A percentile compares a stretch with the other conserved stretches of the same genome.
These are phyloP conservation scores for Kwoniella botswanensis DNA, from an alignment of 768 basidiomycete genomes.

Conservation along the genomic window DNA sequence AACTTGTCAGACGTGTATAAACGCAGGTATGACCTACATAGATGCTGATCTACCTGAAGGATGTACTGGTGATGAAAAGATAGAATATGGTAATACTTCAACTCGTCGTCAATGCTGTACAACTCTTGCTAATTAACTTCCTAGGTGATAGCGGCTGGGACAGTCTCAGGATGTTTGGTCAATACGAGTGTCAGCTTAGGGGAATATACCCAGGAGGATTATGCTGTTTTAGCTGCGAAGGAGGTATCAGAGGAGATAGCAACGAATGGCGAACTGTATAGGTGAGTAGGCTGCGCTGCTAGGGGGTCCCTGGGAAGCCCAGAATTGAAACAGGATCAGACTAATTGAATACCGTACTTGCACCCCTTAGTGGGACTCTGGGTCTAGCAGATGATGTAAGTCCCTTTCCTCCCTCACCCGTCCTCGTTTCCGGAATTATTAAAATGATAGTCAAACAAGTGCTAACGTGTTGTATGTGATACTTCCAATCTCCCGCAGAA, in stretches of 20 bases:
- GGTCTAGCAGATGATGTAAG: constrained; percentile 15
- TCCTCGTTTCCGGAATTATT: not conserved
- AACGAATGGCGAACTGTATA: constrained; percentile 1
- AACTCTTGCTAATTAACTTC: not conserved
- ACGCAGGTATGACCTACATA: not conserved
- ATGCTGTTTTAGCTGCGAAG: not conserved
- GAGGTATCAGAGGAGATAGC: not conserved
- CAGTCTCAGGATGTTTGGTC: not conserved
- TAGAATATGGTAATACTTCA: not conserved
- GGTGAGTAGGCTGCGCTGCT: not conserved
- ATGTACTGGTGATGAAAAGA: not conserved
- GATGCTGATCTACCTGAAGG: constrained; percentile 3
- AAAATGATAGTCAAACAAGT: not conserved
- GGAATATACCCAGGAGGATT: not conserved
- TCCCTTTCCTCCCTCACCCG: not conserved
- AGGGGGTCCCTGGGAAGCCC: too few relatives aligned
- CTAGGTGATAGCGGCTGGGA: constrained; percentile 8
- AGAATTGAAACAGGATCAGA: too few relatives aligned
- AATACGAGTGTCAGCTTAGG: constrained; percentile 2
- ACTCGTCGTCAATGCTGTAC: too few relatives aligned
- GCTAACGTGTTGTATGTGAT: too few relatives aligned
- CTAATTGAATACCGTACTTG: not conserved
- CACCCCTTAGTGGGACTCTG: not conserved
- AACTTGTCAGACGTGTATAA: not conserved
- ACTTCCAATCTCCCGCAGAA: not conserved